Evolutionary conservation across 108 stramenopile genomes (phyloP), one percentile per base, ranked within the genome.

Genomic region (Conticribra guillardii): DNA sequence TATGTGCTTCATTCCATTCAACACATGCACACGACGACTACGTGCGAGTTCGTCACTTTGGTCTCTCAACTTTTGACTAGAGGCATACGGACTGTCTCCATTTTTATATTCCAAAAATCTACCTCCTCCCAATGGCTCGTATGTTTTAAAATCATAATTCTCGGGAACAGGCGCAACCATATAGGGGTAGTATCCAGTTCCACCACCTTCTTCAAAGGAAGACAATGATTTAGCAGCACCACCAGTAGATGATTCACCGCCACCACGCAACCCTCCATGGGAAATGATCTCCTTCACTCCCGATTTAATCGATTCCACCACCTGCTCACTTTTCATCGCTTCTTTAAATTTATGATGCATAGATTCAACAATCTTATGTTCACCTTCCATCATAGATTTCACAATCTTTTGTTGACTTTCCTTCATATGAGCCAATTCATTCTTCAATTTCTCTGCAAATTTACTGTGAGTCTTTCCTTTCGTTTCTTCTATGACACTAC

Each of bases 1-100:
- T 7, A 87, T 81, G 71, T 87, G 87, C 51, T 84, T 60, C 90
- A 96, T 91, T 24, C 88, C 92, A 47, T 71, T 76, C 50, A 68
- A 63, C 45, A 94, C 80, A 58, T 84, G 84, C 24, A 72, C 34
- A 19, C 93, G 73, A 18, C 93, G 85, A 52, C 69, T 74, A 0
- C 90, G 85, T 2, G 93, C 93, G 52, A 94, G 44, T 0, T 67
- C 60, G 59, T 80, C 71, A 48, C 60, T 71, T 37, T 72, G 60
- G 4, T 58, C 47, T n/a, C 44, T 62, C 33, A 60, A 15, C 7
- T 47, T 30, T 14, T 57, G 18, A 11, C 71, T 65, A 21, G 59
- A 48, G 19, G 19, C 44, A 41, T 69, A 79, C 2, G 66, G 71
- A 33, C 63, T 63, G 30, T 62, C 54, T 17, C 79, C 79, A 44